phyloP scores from a whole-genome alignment of 2,329 filamentous ascomycete genomes.

The Arthrobotrys musiformis region DNA sequence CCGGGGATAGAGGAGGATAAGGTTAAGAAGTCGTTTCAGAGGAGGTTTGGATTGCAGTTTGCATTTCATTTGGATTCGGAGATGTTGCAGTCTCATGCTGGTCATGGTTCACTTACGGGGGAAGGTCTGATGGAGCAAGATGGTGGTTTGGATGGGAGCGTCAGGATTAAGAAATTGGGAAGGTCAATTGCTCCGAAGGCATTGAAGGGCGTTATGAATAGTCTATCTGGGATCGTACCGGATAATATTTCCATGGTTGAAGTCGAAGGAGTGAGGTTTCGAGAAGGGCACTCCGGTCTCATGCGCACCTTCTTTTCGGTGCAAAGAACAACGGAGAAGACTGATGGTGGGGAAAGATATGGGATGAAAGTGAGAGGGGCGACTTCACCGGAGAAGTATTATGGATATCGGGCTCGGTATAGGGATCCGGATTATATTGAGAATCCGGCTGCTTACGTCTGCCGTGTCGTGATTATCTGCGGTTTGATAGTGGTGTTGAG shows the following conservation, averaged over 20 bases:
- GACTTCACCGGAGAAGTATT: background rate
- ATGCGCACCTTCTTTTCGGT: background rate
- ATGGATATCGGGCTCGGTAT: background rate
- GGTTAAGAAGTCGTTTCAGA: background rate
- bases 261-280: background rate
- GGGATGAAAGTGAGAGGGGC: background rate
- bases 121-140: background rate
- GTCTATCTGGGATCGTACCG: background rate
- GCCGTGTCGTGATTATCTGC: slow-evolving; percentile 4
- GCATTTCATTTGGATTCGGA: background rate
- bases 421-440: slow-evolving; percentile 6
- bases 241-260: background rate
- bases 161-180: background rate
- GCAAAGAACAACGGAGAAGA: too few relatives aligned
- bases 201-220: background rate
- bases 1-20: background rate
- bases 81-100: background rate
- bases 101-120: background rate
- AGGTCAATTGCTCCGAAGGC: background rate
- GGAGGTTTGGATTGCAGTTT: background rate
- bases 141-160: background rate
- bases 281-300: background rate
- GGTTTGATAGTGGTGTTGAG: slow-evolving; percentile 9
- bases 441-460: slow-evolving; percentile 8
- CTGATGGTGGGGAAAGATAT: background rate